Conservation (phyloP, 1,284 basidiomycete species). For the Wallemia mellicola region DNA sequence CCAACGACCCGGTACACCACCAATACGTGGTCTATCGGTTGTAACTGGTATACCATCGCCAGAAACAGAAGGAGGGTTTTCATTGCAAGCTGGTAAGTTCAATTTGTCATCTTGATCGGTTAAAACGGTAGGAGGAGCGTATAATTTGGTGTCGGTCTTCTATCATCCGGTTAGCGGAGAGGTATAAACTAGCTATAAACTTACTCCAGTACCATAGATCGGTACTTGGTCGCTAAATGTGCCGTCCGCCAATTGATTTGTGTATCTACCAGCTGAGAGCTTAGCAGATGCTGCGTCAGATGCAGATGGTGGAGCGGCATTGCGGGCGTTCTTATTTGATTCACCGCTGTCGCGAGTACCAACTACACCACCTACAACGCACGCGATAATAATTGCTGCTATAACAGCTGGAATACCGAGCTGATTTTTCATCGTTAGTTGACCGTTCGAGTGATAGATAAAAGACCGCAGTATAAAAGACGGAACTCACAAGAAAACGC, state of each 20-base stretch:
- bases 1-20: slow-evolving; percentile 16
- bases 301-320: neutral
- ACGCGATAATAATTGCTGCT: slow-evolving; percentile 3
- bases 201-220: neutral
- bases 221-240: neutral
- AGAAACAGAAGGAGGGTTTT: neutral
- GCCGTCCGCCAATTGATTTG: too few species aligned
- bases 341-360: slow-evolving; percentile 1
- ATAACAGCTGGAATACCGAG: neutral
- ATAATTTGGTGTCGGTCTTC: neutral
- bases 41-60: slow-evolving; percentile 10
- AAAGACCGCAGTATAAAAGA: too few species aligned
- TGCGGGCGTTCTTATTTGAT: neutral
- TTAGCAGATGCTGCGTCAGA: neutral
- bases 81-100: neutral
- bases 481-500: neutral
- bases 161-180: too few species aligned
- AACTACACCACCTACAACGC: slow-evolving; percentile 4
- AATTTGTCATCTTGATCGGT: neutral
- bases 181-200: too few species aligned
- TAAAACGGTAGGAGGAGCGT: neutral
- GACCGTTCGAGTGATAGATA: too few species aligned
- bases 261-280: neutral
- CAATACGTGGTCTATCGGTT: slow-evolving; percentile 15
- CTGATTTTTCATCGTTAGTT: neutral